These are phyloP conservation scores for Salix dunnii DNA, from an alignment of 345 rosid species.

Conservation along the genomic window DNA sequence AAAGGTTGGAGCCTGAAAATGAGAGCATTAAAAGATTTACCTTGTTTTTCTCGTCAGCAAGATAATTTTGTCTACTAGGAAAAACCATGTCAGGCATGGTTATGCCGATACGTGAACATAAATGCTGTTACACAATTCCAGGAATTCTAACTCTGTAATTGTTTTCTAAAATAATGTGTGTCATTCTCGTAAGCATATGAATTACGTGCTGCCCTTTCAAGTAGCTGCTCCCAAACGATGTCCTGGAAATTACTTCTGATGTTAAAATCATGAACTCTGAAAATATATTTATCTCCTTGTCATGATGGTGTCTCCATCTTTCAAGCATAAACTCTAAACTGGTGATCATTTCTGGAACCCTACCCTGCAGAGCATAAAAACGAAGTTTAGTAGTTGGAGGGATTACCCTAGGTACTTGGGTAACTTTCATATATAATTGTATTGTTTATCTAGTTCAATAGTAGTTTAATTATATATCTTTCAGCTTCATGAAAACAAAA, in stretches of 20 bases:
- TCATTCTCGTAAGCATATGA: conserved; percentile 25
- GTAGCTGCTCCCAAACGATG: conserved; percentile 52
- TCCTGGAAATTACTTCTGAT: conserved; percentile 44
- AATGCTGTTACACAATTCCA: conserved; percentile 1
- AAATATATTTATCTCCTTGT: conserved; percentile 38
- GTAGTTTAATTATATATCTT: not conserved
- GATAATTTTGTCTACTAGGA: too few relatives aligned
- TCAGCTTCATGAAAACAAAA: not conserved
- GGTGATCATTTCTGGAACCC: conserved; percentile 35
- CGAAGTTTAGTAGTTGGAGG: not conserved
- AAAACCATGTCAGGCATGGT: too few relatives aligned
- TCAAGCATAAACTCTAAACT: conserved; percentile 44
- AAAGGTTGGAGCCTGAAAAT: not conserved
- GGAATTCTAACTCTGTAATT: conserved; percentile 22
- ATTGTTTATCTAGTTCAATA: not conserved
- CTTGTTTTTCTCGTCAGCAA: too few relatives aligned
- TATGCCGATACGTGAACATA: not conserved
- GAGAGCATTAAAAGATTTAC: not conserved
- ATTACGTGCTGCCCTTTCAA: conserved; percentile 39
- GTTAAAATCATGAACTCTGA: conserved; percentile 36
- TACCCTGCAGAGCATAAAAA: conserved; percentile 17
- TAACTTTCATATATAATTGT: not conserved
- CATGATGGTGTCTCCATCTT: conserved; percentile 32
- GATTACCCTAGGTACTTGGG: too few relatives aligned
- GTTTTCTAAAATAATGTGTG: conserved; percentile 11